These are phyloP conservation scores for Psilocybe subaeruginosa DNA, from an alignment of 768 basidiomycete species.

Conservation along the genomic window DNA sequence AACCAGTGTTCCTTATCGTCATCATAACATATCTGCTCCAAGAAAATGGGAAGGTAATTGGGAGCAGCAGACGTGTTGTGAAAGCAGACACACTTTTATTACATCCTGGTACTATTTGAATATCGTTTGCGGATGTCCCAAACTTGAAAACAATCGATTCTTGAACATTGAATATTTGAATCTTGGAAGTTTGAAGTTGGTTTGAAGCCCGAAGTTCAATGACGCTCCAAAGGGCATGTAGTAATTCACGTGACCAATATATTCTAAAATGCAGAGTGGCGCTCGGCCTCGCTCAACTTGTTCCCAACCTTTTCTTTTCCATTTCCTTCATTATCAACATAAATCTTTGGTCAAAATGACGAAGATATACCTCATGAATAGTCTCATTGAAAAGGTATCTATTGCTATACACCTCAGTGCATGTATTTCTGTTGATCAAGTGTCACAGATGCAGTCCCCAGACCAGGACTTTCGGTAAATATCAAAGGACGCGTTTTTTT, in stretches of 20 bases:
- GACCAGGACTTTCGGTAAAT: slow-evolving; percentile 89
- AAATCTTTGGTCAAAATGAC: slow-evolving; percentile 58
- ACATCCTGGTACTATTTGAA: too few relatives aligned
- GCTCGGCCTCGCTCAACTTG: too few relatives aligned
- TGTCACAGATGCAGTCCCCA: slow-evolving; percentile 78
- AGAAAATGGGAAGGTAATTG: too few relatives aligned
- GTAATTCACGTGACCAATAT: background rate
- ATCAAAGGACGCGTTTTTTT: slow-evolving; percentile 27
- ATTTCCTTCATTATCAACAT: too few relatives aligned
- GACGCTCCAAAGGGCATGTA: background rate
- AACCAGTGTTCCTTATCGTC: too few relatives aligned
- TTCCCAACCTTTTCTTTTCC: too few relatives aligned
- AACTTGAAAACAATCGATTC: too few relatives aligned
- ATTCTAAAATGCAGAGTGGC: background rate
- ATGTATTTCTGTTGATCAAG: background rate
- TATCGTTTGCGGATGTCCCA: too few relatives aligned
- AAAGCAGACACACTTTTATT: too few relatives aligned
- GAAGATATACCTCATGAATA: slow-evolving; percentile 84
- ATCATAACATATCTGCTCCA: too few relatives aligned
- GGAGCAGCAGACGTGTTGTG: too few relatives aligned
- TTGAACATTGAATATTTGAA: too few relatives aligned
- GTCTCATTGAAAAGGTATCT: slow-evolving; percentile 77
- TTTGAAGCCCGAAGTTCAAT: background rate
- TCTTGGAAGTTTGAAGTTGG: background rate
- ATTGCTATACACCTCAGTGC: background rate